phyloP scores from a whole-genome alignment of 2,329 filamentous ascomycete genomes.

The Sphaerostilbella broomeana region DNA sequence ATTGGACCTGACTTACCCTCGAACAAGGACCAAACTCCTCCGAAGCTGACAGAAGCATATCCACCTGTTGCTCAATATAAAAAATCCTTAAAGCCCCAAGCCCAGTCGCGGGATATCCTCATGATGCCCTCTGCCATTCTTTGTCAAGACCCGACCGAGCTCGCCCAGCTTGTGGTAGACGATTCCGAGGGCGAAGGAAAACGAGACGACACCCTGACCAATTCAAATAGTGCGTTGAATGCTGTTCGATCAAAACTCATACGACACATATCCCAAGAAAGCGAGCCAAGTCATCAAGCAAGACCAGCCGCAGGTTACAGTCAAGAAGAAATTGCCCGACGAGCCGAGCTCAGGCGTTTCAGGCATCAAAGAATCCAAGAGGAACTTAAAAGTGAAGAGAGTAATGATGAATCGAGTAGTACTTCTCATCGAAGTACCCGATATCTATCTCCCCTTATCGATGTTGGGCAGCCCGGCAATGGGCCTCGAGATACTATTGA shows the following conservation, averaged over 20 bases:
- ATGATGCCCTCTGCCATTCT: not conserved
- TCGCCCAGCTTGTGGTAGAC: conserved; percentile 28
- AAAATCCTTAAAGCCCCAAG: conserved; percentile 3
- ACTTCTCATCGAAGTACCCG: conserved; percentile 21
- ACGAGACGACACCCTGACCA: conserved; percentile 19
- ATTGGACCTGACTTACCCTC: not conserved
- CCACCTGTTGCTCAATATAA: not conserved
- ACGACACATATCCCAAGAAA: conserved; percentile 41
- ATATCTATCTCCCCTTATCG: conserved; percentile 22
- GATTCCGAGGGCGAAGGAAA: conserved; percentile 37
- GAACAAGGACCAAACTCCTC: too few relatives aligned
- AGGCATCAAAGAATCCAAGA: conserved; percentile 52
- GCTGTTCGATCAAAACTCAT: conserved; percentile 40
- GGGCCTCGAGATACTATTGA: conserved; percentile 46
- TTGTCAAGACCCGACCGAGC: conserved; percentile 19
- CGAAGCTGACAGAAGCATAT: too few relatives aligned
- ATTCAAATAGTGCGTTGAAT: conserved; percentile 35
- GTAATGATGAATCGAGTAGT: conserved; percentile 28
- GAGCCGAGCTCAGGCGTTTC: conserved; percentile 50
- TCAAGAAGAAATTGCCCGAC: conserved; percentile 46
- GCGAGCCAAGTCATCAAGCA: conserved; percentile 33
- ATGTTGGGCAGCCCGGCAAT: conserved; percentile 25
- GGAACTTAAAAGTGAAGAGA: conserved; percentile 44
- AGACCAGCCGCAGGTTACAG: conserved; percentile 39
- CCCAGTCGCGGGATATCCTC: not conserved